Base-by-base conservation (phyloP, 768 basidiomycete genomes). In the Suillus discolor region DNA sequence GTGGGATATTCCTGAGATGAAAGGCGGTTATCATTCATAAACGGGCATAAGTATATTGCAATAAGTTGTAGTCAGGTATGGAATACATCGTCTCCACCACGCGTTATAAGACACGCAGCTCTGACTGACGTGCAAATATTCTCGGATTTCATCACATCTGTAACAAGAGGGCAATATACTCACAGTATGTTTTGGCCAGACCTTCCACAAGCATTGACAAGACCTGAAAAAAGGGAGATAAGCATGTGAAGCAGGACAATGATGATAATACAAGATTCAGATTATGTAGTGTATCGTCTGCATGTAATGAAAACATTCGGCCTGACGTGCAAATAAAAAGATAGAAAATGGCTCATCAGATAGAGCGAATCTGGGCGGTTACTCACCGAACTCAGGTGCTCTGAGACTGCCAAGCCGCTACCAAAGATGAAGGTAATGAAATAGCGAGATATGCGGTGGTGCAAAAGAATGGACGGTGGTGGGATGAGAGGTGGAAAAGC, bases 71-170 rank as follows among this genome's bases (percentile, higher is more conserved):
- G 67, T 85, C 84, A 87, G 85, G 67, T 59, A 79, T 78, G 73
- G 81, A 78, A 77, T 70, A 70, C 79, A 61, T 71, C 83, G 77
- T 83, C 85, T 68, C 79, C 45, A 71, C 71, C 70, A 71, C 45
- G 57, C 69, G 66, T 72, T 70, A 66, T 64, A 61, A 71, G 71
- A 69, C 68, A 62, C 62, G 66, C 67, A 68, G 72, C 73, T 85
- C 83, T 62, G 85, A 85, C 86, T 87, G 86, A 87, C 86, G 84
- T 87, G 86, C 86, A 87, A 87, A 87, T 79, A 74, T 79, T 74
- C 71, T 69, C 71, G 77, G 63, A 74, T 72, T 66, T 86, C 85
- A 79, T 86, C 84, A 71, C 76, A 61, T 28, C 6, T 60, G 39
- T 28, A 41, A 41, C 57, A 42, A 42, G 12, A 60, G 25, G 42